Percentiles rank a stretch among this genome's conserved stretches.
Conservation (phyloP, 176 grass and related monocot genomes). For the Ananas comosus region DNA sequence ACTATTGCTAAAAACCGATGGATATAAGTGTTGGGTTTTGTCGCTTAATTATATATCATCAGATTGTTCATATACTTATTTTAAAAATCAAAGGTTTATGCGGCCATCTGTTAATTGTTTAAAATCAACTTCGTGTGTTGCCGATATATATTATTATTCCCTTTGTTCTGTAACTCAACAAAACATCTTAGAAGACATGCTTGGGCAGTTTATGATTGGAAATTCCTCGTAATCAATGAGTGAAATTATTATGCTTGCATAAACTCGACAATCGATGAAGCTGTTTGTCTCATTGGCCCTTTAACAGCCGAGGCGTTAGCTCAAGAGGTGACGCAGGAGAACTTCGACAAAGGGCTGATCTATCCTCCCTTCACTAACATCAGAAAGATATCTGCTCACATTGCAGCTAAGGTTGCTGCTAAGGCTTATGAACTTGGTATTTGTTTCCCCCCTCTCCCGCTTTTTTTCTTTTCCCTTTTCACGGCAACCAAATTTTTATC, state of each 20-base stretch:
- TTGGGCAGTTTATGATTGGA: not conserved
- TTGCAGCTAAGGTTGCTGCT: slow-evolving; percentile 74
- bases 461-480: not conserved
- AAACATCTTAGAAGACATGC: too few relatives aligned
- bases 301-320: slow-evolving; percentile 76
- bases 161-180: too few relatives aligned
- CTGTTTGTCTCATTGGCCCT: not conserved
- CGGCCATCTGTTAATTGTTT: too few relatives aligned
- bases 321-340: slow-evolving; percentile 59
- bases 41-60: too few relatives aligned
- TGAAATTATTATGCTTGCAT: not conserved
- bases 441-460: slow-evolving; percentile 2
- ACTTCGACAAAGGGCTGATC: slow-evolving; percentile 63
- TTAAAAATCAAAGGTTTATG: too few relatives aligned
- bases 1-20: too few relatives aligned
- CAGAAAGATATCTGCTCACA: slow-evolving; percentile 83
- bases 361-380: slow-evolving; percentile 84
- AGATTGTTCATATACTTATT: too few relatives aligned
- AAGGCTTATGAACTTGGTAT: slow-evolving; percentile 93
- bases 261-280: not conserved
- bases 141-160: too few relatives aligned
- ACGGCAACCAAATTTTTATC: not conserved
- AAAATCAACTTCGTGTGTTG: too few relatives aligned
- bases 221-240: not conserved
- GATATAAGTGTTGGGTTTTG: too few relatives aligned